Evolutionary conservation across 257 asterid genomes (phyloP).

Genomic region (Ballota nigra): DNA sequence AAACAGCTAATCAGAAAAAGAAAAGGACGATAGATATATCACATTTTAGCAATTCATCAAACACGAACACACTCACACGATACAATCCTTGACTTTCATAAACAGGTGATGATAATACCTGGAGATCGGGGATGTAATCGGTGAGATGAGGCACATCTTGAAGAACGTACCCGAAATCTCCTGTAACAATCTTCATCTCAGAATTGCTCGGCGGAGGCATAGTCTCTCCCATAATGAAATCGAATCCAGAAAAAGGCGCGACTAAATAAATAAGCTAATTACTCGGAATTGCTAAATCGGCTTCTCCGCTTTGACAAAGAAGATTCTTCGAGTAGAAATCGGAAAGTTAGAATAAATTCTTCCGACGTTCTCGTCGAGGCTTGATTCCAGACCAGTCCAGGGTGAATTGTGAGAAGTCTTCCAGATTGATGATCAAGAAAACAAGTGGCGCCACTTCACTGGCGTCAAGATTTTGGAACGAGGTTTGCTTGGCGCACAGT

Average conservation of each 20-base stretch:
- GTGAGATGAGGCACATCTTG: constrained; percentile 88
- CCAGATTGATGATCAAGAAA: background rate
- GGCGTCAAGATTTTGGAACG: background rate
- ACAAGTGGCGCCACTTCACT: constrained; percentile 29
- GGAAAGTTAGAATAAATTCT: background rate
- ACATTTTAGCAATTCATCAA: constrained; percentile 10
- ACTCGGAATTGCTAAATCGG: background rate
- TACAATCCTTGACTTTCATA: too few species aligned
- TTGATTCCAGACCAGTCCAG: constrained; percentile 20
- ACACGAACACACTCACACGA: too few species aligned
- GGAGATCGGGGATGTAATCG: constrained; percentile 79
- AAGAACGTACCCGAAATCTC: constrained; percentile 75
- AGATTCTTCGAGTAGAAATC: background rate
- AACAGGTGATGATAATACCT: too few species aligned
- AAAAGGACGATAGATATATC: background rate
- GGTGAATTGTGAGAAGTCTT: background rate
- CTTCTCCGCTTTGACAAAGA: background rate
- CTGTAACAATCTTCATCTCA: constrained; percentile 63
- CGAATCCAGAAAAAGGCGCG: background rate
- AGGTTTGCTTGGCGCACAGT: constrained; percentile 21
- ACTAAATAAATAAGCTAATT: background rate
- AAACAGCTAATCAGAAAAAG: background rate
- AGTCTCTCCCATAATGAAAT: constrained; percentile 4
- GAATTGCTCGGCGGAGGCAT: constrained; percentile 35
- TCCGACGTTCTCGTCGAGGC: constrained; percentile 17